Evolutionary conservation across 2,329 filamentous ascomycete species (phyloP).

Genomic region (Saccharata proteae): DNA sequence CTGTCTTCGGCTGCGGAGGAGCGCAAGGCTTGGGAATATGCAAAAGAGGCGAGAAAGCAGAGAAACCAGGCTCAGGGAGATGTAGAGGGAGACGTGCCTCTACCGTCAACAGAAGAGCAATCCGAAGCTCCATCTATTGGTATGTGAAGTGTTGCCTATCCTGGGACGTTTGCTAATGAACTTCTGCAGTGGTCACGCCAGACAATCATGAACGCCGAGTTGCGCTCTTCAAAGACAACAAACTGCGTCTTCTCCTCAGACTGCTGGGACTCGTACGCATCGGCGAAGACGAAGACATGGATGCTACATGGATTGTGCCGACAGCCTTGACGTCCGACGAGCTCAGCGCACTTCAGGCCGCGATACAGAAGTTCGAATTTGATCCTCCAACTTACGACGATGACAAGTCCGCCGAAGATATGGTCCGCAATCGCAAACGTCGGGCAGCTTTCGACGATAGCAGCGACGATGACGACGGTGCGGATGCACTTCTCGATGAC

Average conservation of each 20-base stretch:
- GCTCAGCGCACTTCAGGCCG: slow-evolving; percentile 55
- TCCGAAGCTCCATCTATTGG: slow-evolving; percentile 38
- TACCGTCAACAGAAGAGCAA: slow-evolving; percentile 14
- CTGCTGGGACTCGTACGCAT: slow-evolving; percentile 58
- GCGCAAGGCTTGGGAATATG: slow-evolving; percentile 65
- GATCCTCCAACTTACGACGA: slow-evolving; percentile 67
- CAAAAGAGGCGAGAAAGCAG: slow-evolving; percentile 46
- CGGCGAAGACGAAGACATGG: slow-evolving; percentile 56
- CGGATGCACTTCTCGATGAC: slow-evolving; percentile 47
- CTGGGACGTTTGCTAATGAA: slow-evolving; percentile 14
- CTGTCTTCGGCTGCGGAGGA: slow-evolving; percentile 58
- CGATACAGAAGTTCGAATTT: slow-evolving; percentile 68
- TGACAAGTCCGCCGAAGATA: slow-evolving; percentile 59
- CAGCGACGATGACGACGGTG: slow-evolving; percentile 49
- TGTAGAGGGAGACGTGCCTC: slow-evolving; percentile 14
- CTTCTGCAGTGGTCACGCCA: slow-evolving; percentile 32
- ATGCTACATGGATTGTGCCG: slow-evolving; percentile 70
- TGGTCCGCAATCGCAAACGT: slow-evolving; percentile 50
- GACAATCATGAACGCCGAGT: slow-evolving; percentile 54
- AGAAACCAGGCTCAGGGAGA: slow-evolving; percentile 25
- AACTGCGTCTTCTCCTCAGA: slow-evolving; percentile 73
- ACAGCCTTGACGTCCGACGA: slow-evolving; percentile 49
- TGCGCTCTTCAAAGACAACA: slow-evolving; percentile 80
- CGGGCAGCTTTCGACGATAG: slow-evolving; percentile 29
- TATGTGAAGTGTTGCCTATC: slow-evolving; percentile 11